Evolutionary conservation across 257 asterid species (phyloP).

Genomic region (Nicotiana undulata): DNA sequence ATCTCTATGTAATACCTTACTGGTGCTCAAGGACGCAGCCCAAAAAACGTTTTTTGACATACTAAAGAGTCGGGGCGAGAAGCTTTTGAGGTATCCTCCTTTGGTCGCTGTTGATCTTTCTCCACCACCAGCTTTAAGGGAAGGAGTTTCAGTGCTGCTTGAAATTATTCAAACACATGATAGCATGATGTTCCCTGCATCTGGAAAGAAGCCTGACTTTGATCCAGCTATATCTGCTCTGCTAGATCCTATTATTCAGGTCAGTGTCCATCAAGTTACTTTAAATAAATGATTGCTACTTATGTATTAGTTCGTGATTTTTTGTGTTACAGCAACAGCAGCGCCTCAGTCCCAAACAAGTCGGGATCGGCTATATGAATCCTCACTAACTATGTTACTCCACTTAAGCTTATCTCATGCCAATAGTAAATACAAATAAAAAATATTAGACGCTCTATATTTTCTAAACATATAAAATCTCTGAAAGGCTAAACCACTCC

Average conservation of each 20-base stretch:
- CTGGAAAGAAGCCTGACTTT: conserved; percentile 69
- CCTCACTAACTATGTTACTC: too few species aligned
- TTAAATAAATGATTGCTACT: background rate
- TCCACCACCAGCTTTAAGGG: conserved; percentile 86
- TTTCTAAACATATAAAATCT: too few species aligned
- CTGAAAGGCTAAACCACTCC: too few species aligned
- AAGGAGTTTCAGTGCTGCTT: conserved; percentile 81
- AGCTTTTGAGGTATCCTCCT: conserved; percentile 91
- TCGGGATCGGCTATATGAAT: too few species aligned
- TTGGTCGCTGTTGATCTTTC: conserved; percentile 86
- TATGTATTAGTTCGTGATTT: background rate
- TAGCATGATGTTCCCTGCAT: conserved; percentile 79
- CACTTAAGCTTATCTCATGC: too few species aligned
- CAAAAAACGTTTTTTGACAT: conserved; percentile 85
- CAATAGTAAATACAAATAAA: too few species aligned
- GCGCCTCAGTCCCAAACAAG: too few species aligned
- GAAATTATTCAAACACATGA: conserved; percentile 81
- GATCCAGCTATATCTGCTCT: conserved; percentile 90
- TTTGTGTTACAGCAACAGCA: too few species aligned
- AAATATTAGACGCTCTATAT: too few species aligned
- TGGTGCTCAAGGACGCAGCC: conserved; percentile 93
- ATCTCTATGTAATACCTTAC: conserved; percentile 77
- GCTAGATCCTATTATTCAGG: conserved; percentile 96
- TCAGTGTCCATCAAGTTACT: conserved; percentile 16
- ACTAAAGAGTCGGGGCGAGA: conserved; percentile 88